These are phyloP conservation scores for Paecilomyces formosus DNA, from an alignment of 2,329 filamentous ascomycete genomes.

Conservation along the genomic window DNA sequence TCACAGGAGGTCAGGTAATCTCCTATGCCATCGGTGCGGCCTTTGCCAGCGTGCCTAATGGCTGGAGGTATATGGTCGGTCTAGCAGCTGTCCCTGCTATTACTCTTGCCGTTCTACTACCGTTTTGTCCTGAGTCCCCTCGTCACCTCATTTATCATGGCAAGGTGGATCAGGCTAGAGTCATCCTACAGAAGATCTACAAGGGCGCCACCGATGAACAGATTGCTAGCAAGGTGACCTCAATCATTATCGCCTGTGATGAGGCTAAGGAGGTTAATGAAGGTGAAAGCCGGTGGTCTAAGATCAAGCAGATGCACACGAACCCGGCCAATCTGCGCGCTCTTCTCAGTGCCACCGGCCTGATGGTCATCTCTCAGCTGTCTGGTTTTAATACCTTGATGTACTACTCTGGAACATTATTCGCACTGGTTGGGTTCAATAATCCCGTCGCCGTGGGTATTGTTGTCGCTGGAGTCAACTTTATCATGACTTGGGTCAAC, in stretches of 20 bases:
- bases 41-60: conserved; percentile 33
- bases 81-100: conserved; percentile 42
- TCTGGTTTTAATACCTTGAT: conserved; percentile 41
- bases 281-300: conserved; percentile 34
- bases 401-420: conserved; percentile 40
- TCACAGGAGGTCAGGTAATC: conserved; percentile 37
- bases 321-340: conserved; percentile 27
- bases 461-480: conserved; percentile 28
- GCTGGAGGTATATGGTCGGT: conserved; percentile 47
- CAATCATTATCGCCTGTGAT: conserved; percentile 35
- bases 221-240: conserved; percentile 37
- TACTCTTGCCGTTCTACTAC: conserved; percentile 36
- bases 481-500: conserved; percentile 44
- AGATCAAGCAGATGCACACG: conserved; percentile 41
- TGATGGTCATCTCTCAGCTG: conserved; percentile 48
- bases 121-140: conserved; percentile 29
- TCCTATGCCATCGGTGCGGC: conserved; percentile 36
- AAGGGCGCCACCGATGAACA: conserved; percentile 29
- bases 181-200: conserved; percentile 25
- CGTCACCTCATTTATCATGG: neutral
- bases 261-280: conserved; percentile 33
- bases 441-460: conserved; percentile 41
- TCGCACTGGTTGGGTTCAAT: conserved; percentile 42
- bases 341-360: conserved; percentile 39
- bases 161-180: conserved; percentile 11